These are phyloP conservation scores for Zygoascus tannicola DNA, from an alignment of 805 yeast species.

Conservation along the genomic window DNA sequence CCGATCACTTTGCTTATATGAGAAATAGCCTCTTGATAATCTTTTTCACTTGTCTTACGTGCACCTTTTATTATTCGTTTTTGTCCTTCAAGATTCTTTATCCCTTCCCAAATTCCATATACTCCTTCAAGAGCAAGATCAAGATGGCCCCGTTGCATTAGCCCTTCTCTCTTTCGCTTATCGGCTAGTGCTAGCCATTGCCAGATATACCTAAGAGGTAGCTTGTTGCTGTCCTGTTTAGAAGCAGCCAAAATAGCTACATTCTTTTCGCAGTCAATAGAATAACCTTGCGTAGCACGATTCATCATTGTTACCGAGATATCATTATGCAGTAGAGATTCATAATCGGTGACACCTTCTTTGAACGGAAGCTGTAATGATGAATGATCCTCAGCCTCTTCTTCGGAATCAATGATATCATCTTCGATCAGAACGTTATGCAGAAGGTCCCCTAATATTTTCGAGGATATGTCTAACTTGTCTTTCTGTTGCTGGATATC, in stretches of 20 bases:
- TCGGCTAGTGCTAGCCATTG: constrained; percentile 76
- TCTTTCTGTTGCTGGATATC: background rate
- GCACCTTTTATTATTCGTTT: constrained; percentile 7
- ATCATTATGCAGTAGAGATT: constrained; percentile 54
- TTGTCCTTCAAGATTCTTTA: constrained; percentile 17
- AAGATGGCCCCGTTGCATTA: constrained; percentile 57
- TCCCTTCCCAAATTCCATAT: constrained; percentile 74
- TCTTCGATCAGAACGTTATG: constrained; percentile 7
- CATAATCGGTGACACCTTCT: constrained; percentile 14
- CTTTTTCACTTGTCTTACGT: constrained; percentile 29
- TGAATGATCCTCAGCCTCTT: constrained; percentile 6
- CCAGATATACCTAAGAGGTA: constrained; percentile 75
- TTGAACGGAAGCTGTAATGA: constrained; percentile 2
- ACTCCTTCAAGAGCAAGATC: constrained; percentile 88
- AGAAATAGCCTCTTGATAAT: constrained; percentile 44
- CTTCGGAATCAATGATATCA: constrained; percentile 16
- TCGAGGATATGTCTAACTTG: background rate
- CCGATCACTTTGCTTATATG: constrained; percentile 42
- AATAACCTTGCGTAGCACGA: constrained; percentile 67
- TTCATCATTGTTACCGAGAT: constrained; percentile 62
- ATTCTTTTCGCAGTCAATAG: constrained; percentile 56
- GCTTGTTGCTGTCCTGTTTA: constrained; percentile 38
- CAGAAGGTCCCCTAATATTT: constrained; percentile 2
- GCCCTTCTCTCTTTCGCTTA: constrained; percentile 51
- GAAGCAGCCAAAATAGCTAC: constrained; percentile 35